phyloP scores from a whole-genome alignment of 345 rosid genomes.

The Citrus trifoliata region DNA sequence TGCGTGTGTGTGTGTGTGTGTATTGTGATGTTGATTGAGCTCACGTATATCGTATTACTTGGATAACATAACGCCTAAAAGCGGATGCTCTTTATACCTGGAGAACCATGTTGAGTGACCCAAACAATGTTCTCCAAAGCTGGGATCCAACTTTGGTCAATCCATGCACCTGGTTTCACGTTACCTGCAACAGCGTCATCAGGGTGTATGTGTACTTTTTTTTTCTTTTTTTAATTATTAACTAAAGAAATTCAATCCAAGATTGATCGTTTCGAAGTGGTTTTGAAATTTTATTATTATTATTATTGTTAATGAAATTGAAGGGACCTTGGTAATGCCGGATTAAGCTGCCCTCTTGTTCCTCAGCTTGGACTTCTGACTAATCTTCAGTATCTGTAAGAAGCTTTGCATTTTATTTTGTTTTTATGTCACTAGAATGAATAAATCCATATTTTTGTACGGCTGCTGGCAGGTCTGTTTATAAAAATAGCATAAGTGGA shows the following conservation, averaged over 20 bases:
- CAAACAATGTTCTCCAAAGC: constrained; percentile 31
- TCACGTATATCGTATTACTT: not conserved
- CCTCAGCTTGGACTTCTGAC: constrained; percentile 39
- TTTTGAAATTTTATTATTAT: not conserved
- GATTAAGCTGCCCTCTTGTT: constrained; percentile 38
- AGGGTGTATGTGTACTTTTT: constrained; percentile 30
- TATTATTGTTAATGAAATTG: not conserved
- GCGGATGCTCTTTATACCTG: constrained; percentile 32
- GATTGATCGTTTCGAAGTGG: not conserved
- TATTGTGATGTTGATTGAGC: too few species aligned
- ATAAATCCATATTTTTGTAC: not conserved
- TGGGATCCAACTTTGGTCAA: constrained; percentile 45
- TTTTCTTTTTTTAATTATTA: not conserved
- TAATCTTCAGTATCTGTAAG: constrained; percentile 51
- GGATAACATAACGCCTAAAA: not conserved
- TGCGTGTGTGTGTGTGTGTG: too few species aligned
- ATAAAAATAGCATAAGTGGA: constrained; percentile 27
- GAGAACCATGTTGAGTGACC: constrained; percentile 29
- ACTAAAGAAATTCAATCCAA: not conserved
- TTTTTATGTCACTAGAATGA: too few species aligned
- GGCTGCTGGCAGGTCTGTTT: constrained; percentile 24
- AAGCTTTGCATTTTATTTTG: not conserved
- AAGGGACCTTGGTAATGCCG: constrained; percentile 45
- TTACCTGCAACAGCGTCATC: constrained; percentile 31
- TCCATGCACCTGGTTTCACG: constrained; percentile 49